These are phyloP conservation scores for Hypoxylon rubiginosum DNA, from an alignment of 2,329 filamentous ascomycete species.

Conservation along the genomic window DNA sequence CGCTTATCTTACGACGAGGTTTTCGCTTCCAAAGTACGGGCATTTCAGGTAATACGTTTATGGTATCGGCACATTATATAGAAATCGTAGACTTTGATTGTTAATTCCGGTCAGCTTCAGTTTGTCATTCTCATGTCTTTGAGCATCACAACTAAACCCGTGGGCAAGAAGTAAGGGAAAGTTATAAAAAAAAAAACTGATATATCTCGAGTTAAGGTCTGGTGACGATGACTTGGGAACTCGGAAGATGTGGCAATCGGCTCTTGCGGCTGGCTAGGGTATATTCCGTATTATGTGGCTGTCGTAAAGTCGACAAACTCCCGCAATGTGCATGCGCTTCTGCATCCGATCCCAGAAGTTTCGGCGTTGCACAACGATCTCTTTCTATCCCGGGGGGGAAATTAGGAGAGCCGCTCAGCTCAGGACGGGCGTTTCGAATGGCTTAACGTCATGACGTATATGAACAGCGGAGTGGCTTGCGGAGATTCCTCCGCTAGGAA, in stretches of 20 bases:
- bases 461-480: constrained; percentile 16
- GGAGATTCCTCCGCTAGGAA: constrained; percentile 12
- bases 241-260: constrained; percentile 19
- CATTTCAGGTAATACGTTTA: background rate
- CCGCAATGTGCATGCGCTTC: constrained; percentile 11
- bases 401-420: background rate
- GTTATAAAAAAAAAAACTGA: background rate
- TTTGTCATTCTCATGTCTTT: background rate
- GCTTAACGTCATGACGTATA: constrained; percentile 27
- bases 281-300: background rate
- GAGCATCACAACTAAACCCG: constrained; percentile 1
- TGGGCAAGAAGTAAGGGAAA: constrained; percentile 9
- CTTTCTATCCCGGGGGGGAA: constrained; percentile 8
- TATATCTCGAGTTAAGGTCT: constrained; percentile 3
- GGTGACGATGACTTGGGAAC: background rate
- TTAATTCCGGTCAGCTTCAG: background rate
- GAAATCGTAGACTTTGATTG: background rate
- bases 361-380: constrained; percentile 18
- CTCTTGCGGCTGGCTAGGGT: constrained; percentile 13
- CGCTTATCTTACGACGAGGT: constrained; percentile 37
- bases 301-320: constrained; percentile 3
- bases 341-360: constrained; percentile 19
- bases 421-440: constrained; percentile 5
- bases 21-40: constrained; percentile 26
- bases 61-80: background rate